phyloP scores from a whole-genome alignment of 1,284 basidiomycete genomes.

The Cutaneotrichosporon cavernicola region DNA sequence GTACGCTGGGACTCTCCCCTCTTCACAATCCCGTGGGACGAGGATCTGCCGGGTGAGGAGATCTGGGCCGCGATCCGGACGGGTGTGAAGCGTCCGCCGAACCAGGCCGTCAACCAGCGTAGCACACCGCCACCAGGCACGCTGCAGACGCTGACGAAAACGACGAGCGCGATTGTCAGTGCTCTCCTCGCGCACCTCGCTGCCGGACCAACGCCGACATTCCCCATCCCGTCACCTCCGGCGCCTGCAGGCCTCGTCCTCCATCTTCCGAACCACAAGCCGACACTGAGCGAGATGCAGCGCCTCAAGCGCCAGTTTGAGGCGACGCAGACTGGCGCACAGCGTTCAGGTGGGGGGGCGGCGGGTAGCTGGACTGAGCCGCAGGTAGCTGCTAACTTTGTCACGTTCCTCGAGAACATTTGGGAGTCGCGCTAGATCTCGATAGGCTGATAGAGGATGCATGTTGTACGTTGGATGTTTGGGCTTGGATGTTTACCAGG shows the following conservation, averaged over 20 bases:
- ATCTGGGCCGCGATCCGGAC: slow-evolving; percentile 81
- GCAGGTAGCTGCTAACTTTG: slow-evolving; percentile 72
- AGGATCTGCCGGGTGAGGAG: slow-evolving; percentile 64
- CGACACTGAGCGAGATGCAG: slow-evolving; percentile 81
- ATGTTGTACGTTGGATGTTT: slow-evolving; percentile 5
- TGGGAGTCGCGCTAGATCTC: slow-evolving; percentile 41
- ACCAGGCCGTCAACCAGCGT: slow-evolving; percentile 77
- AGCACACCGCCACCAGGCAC: slow-evolving; percentile 77
- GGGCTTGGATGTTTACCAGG: too few relatives aligned
- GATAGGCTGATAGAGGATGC: background rate
- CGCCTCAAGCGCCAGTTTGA: slow-evolving; percentile 85
- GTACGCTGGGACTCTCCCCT: slow-evolving; percentile 96
- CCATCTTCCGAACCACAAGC: slow-evolving; percentile 62
- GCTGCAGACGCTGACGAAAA: slow-evolving; percentile 71
- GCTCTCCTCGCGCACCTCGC: slow-evolving; percentile 61
- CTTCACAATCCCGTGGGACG: slow-evolving; percentile 74
- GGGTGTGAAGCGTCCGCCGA: slow-evolving; percentile 74
- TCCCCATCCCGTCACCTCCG: slow-evolving; percentile 61
- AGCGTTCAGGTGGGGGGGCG: slow-evolving; percentile 76
- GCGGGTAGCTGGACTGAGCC: slow-evolving; percentile 76
- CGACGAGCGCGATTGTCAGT: slow-evolving; percentile 65
- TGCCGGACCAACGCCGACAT: slow-evolving; percentile 57
- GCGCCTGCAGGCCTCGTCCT: slow-evolving; percentile 48
- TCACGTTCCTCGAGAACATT: slow-evolving; percentile 68
- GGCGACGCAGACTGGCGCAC: slow-evolving; percentile 78